These are phyloP conservation scores for Starmera pachycereana DNA, from an alignment of 805 yeast species.

Conservation along the genomic window DNA sequence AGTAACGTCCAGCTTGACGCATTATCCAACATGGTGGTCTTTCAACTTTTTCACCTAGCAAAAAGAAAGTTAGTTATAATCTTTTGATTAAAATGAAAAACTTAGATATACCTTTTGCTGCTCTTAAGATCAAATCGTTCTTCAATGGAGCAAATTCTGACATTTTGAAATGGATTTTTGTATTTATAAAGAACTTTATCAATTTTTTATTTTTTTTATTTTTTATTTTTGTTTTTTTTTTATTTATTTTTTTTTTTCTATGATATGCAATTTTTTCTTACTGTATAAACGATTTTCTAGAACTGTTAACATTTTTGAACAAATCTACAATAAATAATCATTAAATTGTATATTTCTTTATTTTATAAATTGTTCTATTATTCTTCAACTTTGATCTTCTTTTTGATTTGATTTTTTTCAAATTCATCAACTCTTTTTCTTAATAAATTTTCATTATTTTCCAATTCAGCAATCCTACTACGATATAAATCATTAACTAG, in stretches of 20 bases:
- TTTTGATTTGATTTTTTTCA: not conserved
- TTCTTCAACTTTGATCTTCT: too few species aligned
- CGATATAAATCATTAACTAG: conserved; percentile 82
- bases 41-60: conserved; percentile 78
- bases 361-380: too few species aligned
- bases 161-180: conserved; percentile 1
- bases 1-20: conserved; percentile 96
- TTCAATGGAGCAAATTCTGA: conserved; percentile 60
- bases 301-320: too few species aligned
- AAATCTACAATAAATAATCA: too few species aligned
- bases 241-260: too few species aligned
- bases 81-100: not conserved
- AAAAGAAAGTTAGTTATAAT: too few species aligned
- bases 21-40: conserved; percentile 97
- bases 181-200: too few species aligned
- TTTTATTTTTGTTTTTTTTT: too few species aligned
- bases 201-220: too few species aligned
- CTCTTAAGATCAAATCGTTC: conserved; percentile 85
- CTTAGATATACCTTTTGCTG: conserved; percentile 51
- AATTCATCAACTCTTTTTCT: conserved; percentile 6
- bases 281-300: too few species aligned
- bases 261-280: too few species aligned
- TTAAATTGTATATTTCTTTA: too few species aligned
- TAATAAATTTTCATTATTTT: conserved; percentile 20
- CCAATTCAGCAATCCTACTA: conserved; percentile 74